Conservation (phyloP, 805 yeast species). For the Saturnispora quitensis region DNA sequence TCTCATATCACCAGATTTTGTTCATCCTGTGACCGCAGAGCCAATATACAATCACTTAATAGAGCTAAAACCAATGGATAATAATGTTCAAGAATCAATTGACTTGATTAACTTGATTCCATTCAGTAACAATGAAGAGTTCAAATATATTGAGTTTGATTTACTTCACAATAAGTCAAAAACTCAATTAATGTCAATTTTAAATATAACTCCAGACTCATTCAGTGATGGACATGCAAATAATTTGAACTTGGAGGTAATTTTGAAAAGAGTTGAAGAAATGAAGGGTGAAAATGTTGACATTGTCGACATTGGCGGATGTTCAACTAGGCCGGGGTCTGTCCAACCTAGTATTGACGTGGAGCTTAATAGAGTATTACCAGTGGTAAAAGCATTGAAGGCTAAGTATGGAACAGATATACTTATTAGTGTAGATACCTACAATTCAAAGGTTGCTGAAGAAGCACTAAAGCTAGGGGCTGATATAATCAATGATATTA, state of each 20-base stretch:
- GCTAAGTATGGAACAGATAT: slow-evolving; percentile 25
- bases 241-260: slow-evolving; percentile 28
- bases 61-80: slow-evolving; percentile 28
- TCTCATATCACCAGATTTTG: slow-evolving; percentile 50
- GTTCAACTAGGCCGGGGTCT: slow-evolving; percentile 86
- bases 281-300: slow-evolving; percentile 56
- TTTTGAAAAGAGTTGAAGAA: slow-evolving; percentile 36
- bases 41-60: slow-evolving; percentile 61
- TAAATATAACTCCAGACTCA: slow-evolving; percentile 90
- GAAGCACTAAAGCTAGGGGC: slow-evolving; percentile 69
- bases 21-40: slow-evolving; percentile 84
- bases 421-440: slow-evolving; percentile 81
- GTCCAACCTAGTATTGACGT: slow-evolving; percentile 49
- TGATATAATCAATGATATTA: slow-evolving; percentile 84
- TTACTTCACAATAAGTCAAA: slow-evolving; percentile 32
- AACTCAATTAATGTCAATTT: slow-evolving; percentile 79
- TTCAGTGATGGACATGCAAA: slow-evolving; percentile 80
- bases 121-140: slow-evolving; percentile 13
- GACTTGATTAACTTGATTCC: slow-evolving; percentile 46
- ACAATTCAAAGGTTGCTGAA: slow-evolving; percentile 64
- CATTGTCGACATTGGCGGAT: slow-evolving; percentile 89
- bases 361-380: slow-evolving; percentile 64
- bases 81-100: slow-evolving; percentile 41
- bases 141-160: slow-evolving; percentile 35
- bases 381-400: slow-evolving; percentile 57